Evolutionary conservation across 108 stramenopile genomes (phyloP).

Genomic region (Phaeodactylum tricornutum): DNA sequence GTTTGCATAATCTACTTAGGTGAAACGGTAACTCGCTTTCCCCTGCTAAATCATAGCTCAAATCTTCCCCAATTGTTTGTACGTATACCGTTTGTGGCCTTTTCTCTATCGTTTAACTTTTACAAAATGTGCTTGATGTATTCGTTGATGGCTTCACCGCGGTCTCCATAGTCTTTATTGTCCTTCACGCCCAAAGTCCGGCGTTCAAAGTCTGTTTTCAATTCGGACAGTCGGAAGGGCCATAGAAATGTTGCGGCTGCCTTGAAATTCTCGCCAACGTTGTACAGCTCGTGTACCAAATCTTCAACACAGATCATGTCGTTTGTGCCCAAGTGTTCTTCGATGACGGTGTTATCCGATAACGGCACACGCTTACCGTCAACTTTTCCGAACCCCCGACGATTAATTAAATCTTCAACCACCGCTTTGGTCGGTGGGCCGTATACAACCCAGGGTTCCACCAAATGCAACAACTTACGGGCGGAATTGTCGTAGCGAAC

Average conservation of each 20-base stretch:
- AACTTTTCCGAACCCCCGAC: conserved; percentile 53
- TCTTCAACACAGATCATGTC: conserved; percentile 85
- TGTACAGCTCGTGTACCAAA: conserved; percentile 64
- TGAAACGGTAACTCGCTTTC: too few species aligned
- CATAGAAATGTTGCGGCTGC: conserved; percentile 51
- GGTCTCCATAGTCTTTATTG: conserved; percentile 79
- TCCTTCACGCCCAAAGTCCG: conserved; percentile 57
- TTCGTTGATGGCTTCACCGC: conserved; percentile 76
- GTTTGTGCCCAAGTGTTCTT: conserved; percentile 53
- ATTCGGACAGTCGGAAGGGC: conserved; percentile 63
- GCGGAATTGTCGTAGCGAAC: conserved; percentile 44
- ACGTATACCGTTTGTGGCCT: too few species aligned
- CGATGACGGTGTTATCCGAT: conserved; percentile 76
- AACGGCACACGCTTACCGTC: conserved; percentile 67
- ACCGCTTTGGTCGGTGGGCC: conserved; percentile 57
- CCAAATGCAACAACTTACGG: conserved; percentile 58
- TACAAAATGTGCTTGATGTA: conserved; percentile 78
- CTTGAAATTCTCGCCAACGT: conserved; percentile 26
- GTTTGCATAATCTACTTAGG: too few species aligned
- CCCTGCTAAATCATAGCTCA: too few species aligned
- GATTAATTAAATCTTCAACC: conserved; percentile 62
- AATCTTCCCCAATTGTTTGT: too few species aligned
- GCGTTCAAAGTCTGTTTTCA: conserved; percentile 69
- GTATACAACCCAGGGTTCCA: conserved; percentile 79
- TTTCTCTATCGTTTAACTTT: too few species aligned